These are phyloP conservation scores for Nicotiana benthamiana DNA, from an alignment of 257 asterid species.

Conservation along the genomic window DNA sequence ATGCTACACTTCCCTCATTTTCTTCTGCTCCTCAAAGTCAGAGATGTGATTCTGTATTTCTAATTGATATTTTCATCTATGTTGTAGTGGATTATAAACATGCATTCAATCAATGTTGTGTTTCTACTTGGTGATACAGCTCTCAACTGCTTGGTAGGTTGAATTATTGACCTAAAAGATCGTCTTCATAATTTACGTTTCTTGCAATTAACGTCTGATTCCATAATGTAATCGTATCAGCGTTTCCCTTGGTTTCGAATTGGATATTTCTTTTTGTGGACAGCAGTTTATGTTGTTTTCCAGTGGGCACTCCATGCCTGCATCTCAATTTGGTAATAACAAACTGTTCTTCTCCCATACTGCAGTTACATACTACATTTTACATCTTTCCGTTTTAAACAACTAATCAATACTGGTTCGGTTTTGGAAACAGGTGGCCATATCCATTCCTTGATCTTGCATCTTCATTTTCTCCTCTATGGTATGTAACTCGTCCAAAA, in stretches of 20 bases:
- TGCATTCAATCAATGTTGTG: slow-evolving; percentile 84
- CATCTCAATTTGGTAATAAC: slow-evolving; percentile 47
- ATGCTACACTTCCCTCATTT: background rate
- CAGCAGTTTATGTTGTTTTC: slow-evolving; percentile 56
- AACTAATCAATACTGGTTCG: background rate
- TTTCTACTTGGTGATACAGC: slow-evolving; percentile 85
- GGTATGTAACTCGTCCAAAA: slow-evolving; percentile 37
- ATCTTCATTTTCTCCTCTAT: slow-evolving; percentile 77
- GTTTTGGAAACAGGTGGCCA: slow-evolving; percentile 74
- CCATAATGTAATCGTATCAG: slow-evolving; percentile 32
- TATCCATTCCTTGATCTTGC: slow-evolving; percentile 92
- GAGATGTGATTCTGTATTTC: background rate
- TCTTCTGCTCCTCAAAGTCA: background rate
- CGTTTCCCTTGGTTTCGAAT: slow-evolving; percentile 92
- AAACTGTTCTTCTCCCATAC: background rate
- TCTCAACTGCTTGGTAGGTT: slow-evolving; percentile 64
- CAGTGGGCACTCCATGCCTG: slow-evolving; percentile 89
- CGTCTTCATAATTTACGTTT: background rate
- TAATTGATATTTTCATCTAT: background rate
- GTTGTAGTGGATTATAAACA: slow-evolving; percentile 75
- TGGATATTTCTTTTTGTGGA: slow-evolving; percentile 80
- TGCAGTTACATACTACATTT: background rate
- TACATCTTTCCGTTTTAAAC: background rate
- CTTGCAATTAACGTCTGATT: background rate
- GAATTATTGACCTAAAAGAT: background rate